Evolutionary conservation across 2,329 filamentous ascomycete genomes (phyloP).

Genomic region (Trichoderma oligosporum): DNA sequence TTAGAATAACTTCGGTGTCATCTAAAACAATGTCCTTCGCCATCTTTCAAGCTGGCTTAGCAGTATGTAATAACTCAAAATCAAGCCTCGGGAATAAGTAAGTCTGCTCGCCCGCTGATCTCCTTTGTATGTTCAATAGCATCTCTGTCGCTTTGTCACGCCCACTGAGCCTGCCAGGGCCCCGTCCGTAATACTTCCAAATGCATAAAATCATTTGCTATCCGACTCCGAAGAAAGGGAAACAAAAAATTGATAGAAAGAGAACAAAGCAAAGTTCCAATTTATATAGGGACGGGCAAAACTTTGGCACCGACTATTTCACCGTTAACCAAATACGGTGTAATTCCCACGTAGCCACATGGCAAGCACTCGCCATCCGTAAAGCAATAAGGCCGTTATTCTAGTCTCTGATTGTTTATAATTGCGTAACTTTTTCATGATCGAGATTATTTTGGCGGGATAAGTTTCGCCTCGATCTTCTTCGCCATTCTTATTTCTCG

Average conservation of each 20-base stretch:
- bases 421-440: not conserved
- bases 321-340: not conserved
- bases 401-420: not conserved
- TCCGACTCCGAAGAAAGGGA: not conserved
- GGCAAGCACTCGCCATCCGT: not conserved
- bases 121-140: not conserved
- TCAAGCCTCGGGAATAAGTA: not conserved
- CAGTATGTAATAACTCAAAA: not conserved
- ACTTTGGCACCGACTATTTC: not conserved
- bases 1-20: not conserved
- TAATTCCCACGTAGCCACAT: not conserved
- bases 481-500: not conserved
- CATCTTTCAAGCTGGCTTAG: not conserved
- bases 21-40: not conserved
- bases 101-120: no score
- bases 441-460: not conserved
- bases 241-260: not conserved
- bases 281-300: not conserved
- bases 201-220: slow-evolving; percentile 10
- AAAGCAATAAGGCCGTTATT: not conserved
- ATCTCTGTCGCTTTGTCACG: not conserved
- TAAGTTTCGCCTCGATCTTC: not conserved
- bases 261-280: not conserved
- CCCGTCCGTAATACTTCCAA: not conserved
- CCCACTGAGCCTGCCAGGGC: slow-evolving; percentile 3